A percentile compares a stretch with the other conserved stretches of the same genome.
These are phyloP conservation scores for Flaveria sonorensis DNA, from an alignment of 129 eudicot genomes.

Conservation along the genomic window DNA sequence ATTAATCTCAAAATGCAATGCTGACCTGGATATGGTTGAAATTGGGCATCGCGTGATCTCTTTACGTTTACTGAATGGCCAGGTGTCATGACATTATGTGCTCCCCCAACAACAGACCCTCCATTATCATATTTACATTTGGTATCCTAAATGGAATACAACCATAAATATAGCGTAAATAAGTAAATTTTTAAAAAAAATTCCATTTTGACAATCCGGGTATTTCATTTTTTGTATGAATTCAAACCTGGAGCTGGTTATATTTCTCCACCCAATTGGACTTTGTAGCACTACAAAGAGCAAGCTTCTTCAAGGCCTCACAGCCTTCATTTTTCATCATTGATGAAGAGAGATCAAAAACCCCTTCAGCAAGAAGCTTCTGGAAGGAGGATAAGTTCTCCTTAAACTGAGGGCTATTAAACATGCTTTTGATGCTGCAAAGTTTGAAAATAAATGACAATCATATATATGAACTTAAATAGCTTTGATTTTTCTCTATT, in stretches of 20 bases:
- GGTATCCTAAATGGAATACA: conserved; percentile 39
- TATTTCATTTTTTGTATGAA: conserved; percentile 10
- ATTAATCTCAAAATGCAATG: not conserved
- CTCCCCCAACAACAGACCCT: conserved; percentile 43
- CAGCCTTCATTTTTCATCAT: conserved; percentile 57
- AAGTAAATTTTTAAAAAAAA: not conserved
- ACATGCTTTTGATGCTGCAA: conserved; percentile 74
- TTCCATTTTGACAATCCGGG: not conserved
- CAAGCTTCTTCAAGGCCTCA: conserved; percentile 65
- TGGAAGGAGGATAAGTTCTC: conserved; percentile 77
- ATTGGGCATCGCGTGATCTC: conserved; percentile 58
- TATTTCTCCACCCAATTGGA: conserved; percentile 85
- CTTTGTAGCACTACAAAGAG: conserved; percentile 55
- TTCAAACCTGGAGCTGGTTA: conserved; percentile 64
- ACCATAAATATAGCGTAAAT: conserved; percentile 19
- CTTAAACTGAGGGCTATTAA: conserved; percentile 67
- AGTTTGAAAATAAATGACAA: conserved; percentile 22
- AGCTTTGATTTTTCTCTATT: not conserved
- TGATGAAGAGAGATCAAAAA: conserved; percentile 59
- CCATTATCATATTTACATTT: conserved; percentile 45
- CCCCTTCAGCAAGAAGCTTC: conserved; percentile 85
- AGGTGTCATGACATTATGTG: conserved; percentile 43
- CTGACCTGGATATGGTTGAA: conserved; percentile 58
- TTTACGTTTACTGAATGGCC: conserved; percentile 48
- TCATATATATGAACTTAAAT: conserved; percentile 9